Base-by-base conservation (phyloP, 345 rosid species). In the Melaleuca quinquenervia region DNA sequence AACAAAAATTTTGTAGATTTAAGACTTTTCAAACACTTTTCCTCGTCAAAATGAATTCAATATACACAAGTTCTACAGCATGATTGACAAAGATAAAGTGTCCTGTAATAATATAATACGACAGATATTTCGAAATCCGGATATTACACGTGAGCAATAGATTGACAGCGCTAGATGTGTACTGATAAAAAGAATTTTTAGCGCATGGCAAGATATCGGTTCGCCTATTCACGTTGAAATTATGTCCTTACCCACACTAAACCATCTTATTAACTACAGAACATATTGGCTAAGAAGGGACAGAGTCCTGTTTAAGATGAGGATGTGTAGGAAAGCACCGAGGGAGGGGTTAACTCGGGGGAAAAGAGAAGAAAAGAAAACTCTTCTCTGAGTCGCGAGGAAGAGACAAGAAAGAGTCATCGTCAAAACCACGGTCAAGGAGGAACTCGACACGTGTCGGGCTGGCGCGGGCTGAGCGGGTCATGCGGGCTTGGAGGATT, bases 111-210 rank as follows among this genome's bases (percentile, higher is more conserved):
- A 41, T 41, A 41, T 41, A 41, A 41, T 4, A 41, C 4, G 41
- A 41, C 41, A 4, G 41, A 41, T 2, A 41, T 41, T 41, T 2
- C 41, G 41, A 56, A 11, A 56, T 56, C 26, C 11, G 24, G 5
- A 0, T 12, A 58, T 13, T 16, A n/a, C 1, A n/a, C 0, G 0
- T 58, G 8, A 58, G 18, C 36, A 58, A 58, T 16, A 5, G 11
- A 58, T 58, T 2, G 36, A 0, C 0, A 1, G 2, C 36, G n/a
- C 18, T 0, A 8, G 12, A 58, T 64, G 29, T 64, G 12, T 32
- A 5, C 15, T 32, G 32, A 20, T 32, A 64, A 64, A 64, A 32
- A 1, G 6, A 64, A 7, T 0, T 32, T 62, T 64, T 8, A 64
- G 3, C 45, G 78, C 24, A 70, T 8, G 22, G 78, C 36, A 70